Evolutionary conservation across 805 yeast genomes (phyloP).

Genomic region (Saturnispora silvae): DNA sequence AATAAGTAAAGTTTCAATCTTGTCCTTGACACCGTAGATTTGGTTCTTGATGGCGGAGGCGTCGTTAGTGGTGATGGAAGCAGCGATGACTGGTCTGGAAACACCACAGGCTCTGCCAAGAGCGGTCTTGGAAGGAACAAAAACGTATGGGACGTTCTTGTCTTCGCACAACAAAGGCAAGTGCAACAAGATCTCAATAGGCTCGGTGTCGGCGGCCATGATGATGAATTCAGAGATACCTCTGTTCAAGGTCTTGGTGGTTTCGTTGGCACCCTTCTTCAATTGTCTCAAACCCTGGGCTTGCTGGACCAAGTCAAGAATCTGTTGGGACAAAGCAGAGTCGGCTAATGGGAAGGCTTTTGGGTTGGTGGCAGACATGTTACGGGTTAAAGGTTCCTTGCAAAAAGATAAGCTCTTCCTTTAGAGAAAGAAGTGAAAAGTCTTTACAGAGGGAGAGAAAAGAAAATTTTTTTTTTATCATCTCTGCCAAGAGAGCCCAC

Average conservation of each 20-base stretch:
- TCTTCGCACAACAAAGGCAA: constrained; percentile 97
- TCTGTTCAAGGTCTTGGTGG: constrained; percentile 97
- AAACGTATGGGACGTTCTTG: constrained; percentile 98
- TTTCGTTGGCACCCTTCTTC: constrained; percentile 99
- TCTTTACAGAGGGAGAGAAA: neutral
- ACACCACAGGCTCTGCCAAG: constrained; percentile 99
- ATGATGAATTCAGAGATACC: constrained; percentile 98
- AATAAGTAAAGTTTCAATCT: constrained; percentile 76
- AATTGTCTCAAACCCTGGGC: constrained; percentile 96
- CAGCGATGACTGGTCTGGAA: constrained; percentile 98
- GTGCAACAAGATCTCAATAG: constrained; percentile 95
- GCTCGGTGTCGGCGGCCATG: constrained; percentile 99
- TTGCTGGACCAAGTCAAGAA: constrained; percentile 95
- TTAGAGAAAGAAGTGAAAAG: constrained; percentile 9
- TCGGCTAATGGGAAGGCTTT: constrained; percentile 99
- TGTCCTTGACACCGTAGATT: constrained; percentile 95
- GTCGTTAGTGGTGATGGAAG: constrained; percentile 95
- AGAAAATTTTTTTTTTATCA: neutral
- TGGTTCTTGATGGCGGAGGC: constrained; percentile 96
- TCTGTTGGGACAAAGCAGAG: constrained; percentile 89
- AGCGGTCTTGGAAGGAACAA: constrained; percentile 97
- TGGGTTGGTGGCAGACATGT: constrained; percentile 66
- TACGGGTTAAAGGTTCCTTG: constrained; percentile 52
- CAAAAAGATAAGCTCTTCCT: constrained; percentile 33
- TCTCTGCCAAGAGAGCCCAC: no score